Conservation (phyloP, 75 land plant species). For the Cupressus sempervirens region DNA sequence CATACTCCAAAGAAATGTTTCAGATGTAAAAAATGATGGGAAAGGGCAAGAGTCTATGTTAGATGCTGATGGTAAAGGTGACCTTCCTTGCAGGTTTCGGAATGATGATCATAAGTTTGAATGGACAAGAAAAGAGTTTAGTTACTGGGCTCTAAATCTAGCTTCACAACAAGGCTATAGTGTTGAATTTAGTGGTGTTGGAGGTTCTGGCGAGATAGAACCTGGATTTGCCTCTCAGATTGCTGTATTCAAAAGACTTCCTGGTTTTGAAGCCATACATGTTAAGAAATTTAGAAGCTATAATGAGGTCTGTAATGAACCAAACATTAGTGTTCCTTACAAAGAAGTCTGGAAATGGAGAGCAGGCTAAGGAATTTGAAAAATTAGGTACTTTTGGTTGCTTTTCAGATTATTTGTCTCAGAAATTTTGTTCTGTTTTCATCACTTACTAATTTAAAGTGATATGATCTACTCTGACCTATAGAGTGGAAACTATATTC, state of each 20-base stretch:
- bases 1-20: constrained; percentile 54
- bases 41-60: constrained; percentile 16
- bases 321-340: neutral
- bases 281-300: neutral
- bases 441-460: neutral
- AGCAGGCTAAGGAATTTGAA: neutral
- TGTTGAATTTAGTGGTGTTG: constrained; percentile 89
- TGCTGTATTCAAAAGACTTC: constrained; percentile 61
- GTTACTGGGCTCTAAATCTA: constrained; percentile 66
- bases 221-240: constrained; percentile 98
- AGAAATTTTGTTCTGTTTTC: neutral
- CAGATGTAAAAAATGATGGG: constrained; percentile 13
- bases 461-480: neutral
- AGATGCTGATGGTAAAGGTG: constrained; percentile 36
- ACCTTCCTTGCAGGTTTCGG: constrained; percentile 51
- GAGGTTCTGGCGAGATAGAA: constrained; percentile 70
- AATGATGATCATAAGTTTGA: constrained; percentile 98
- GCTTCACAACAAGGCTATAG: constrained; percentile 62
- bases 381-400: neutral
- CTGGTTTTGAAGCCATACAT: neutral
- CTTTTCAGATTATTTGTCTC: neutral
- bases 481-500: neutral
- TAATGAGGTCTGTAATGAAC: neutral
- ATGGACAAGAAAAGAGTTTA: constrained; percentile 92
- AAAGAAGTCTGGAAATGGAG: neutral